Evolutionary conservation across 306 rosid species (phyloP).

Genomic region (cucumber (Cucumis sativus)): DNA sequence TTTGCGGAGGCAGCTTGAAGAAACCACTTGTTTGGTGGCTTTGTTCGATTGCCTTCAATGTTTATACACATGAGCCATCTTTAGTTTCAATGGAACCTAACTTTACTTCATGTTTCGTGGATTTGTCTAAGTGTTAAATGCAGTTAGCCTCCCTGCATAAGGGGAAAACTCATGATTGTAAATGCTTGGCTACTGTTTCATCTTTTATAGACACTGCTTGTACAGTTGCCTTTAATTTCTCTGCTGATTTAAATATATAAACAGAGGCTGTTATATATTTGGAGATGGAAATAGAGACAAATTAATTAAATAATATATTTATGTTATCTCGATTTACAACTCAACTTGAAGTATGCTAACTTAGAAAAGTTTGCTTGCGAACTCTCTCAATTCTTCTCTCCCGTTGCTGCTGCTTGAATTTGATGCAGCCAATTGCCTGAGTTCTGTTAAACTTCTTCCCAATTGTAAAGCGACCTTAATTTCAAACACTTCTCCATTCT

Average conservation of each 20-base stretch:
- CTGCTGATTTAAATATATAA: background rate
- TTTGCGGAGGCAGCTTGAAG: slow-evolving; percentile 76
- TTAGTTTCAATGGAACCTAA: background rate
- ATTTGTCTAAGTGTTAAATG: background rate
- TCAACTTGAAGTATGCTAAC: background rate
- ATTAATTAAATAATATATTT: background rate
- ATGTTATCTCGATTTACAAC: background rate
- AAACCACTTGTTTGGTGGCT: background rate
- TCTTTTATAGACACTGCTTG: background rate
- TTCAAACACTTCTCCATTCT: slow-evolving; percentile 53
- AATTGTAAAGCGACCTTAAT: slow-evolving; percentile 50
- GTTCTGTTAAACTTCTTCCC: slow-evolving; percentile 52
- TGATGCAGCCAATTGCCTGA: slow-evolving; percentile 31
- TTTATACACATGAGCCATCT: background rate
- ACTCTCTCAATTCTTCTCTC: slow-evolving; percentile 18
- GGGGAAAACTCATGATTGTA: background rate
- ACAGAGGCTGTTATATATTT: background rate
- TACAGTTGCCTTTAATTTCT: background rate
- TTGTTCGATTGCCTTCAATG: background rate
- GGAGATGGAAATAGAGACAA: background rate
- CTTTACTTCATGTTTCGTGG: background rate
- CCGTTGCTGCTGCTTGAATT: slow-evolving; percentile 6
- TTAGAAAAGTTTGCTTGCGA: slow-evolving; percentile 64
- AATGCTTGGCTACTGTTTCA: background rate
- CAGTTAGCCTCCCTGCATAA: background rate